phyloP scores from a whole-genome alignment of 2,329 filamentous ascomycete species.

The Cordyceps cateniannulata region DNA sequence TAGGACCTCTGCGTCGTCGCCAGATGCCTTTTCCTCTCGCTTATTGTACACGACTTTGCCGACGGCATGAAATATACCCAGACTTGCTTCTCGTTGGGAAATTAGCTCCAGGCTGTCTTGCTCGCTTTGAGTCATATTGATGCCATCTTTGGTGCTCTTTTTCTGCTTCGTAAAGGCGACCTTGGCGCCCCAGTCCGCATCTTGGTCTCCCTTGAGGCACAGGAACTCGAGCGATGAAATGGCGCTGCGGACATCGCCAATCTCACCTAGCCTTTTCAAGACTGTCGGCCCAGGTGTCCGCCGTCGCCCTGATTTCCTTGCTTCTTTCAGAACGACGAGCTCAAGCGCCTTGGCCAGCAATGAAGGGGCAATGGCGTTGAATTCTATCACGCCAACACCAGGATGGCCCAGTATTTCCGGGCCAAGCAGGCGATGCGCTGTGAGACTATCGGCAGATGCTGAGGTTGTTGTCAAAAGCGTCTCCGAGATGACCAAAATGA shows the following conservation, averaged over 20 bases:
- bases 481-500: slow-evolving; percentile 89
- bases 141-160: slow-evolving; percentile 48
- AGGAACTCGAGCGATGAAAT: slow-evolving; percentile 88
- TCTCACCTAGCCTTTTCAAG: slow-evolving; percentile 72
- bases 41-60: slow-evolving; percentile 98
- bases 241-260: slow-evolving; percentile 90
- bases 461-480: slow-evolving; percentile 80
- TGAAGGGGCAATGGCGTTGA: slow-evolving; percentile 86
- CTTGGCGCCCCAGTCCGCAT: slow-evolving; percentile 67
- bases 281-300: slow-evolving; percentile 73
- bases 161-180: slow-evolving; percentile 65
- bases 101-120: slow-evolving; percentile 72
- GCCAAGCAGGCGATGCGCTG: slow-evolving; percentile 81
- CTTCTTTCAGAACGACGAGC: slow-evolving; percentile 76
- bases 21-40: slow-evolving; percentile 46
- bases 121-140: slow-evolving; percentile 67
- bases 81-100: slow-evolving; percentile 77
- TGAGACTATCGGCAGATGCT: slow-evolving; percentile 83
- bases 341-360: slow-evolving; percentile 80
- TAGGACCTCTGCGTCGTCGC: slow-evolving; percentile 44
- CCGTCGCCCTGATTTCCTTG: slow-evolving; percentile 66
- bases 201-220: slow-evolving; percentile 73
- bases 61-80: slow-evolving; percentile 94
- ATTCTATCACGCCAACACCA: slow-evolving; percentile 74
- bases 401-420: slow-evolving; percentile 80